phyloP scores from a whole-genome alignment of 306 rosid species.

The Glycine tomentella region DNA sequence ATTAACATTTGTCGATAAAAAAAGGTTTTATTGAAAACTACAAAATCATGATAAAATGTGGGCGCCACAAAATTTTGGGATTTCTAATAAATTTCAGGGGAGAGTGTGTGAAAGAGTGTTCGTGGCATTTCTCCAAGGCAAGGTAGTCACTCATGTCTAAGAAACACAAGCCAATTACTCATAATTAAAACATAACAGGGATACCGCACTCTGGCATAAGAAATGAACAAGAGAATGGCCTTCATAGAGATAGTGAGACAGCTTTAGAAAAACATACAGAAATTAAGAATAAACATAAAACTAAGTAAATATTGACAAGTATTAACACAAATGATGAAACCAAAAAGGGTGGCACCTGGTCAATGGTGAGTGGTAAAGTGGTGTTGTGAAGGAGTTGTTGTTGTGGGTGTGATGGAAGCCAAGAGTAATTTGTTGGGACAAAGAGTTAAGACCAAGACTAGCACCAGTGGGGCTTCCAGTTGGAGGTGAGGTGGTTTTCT shows the following conservation, averaged over 20 bases:
- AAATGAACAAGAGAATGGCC: neutral
- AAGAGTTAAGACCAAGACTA: slow-evolving; percentile 81
- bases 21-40: too few species aligned
- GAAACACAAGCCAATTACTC: neutral
- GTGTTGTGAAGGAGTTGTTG: slow-evolving; percentile 51
- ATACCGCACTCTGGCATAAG: neutral
- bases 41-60: too few species aligned
- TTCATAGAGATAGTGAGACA: neutral
- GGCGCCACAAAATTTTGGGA: too few species aligned
- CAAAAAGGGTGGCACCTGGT: slow-evolving; percentile 58
- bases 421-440: slow-evolving; percentile 64
- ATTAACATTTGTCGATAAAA: too few species aligned
- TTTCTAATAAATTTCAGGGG: too few species aligned
- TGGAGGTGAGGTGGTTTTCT: slow-evolving; percentile 66
- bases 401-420: slow-evolving; percentile 53
- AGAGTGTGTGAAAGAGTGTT: too few species aligned
- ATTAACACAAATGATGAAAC: neutral
- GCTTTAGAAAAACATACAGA: neutral
- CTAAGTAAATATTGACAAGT: too few species aligned
- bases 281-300: neutral
- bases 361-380: slow-evolving; percentile 76
- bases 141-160: neutral
- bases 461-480: slow-evolving; percentile 86
- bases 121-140: too few species aligned
- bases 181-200: neutral